Conservation (phyloP, 202 grass and related monocot species). For the Eragrostis tef region DNA sequence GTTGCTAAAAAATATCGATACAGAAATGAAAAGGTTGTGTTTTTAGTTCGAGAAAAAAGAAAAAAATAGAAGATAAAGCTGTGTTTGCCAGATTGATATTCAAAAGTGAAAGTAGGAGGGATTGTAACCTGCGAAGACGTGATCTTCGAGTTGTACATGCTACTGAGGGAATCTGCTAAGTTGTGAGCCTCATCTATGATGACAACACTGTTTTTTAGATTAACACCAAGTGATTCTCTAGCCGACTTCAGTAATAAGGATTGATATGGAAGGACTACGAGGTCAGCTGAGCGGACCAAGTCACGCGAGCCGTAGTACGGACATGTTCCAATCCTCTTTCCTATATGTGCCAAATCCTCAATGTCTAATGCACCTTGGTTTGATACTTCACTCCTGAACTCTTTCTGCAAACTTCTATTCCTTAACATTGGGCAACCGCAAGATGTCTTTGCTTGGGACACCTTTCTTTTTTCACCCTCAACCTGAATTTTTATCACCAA, state of each 20-base stretch:
- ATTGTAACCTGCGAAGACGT: slow-evolving; percentile 61
- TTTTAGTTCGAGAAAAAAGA: too few species aligned
- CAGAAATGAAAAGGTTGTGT: slow-evolving; percentile 2
- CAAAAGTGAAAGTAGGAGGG: slow-evolving; percentile 10
- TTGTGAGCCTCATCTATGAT: slow-evolving; percentile 99
- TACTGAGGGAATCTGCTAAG: slow-evolving; percentile 75
- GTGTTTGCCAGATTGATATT: slow-evolving; percentile 20
- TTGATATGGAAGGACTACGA: slow-evolving; percentile 91
- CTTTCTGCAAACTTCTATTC: slow-evolving; percentile 65
- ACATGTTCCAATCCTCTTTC: slow-evolving; percentile 83
- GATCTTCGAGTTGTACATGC: slow-evolving; percentile 90
- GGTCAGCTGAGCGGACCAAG: slow-evolving; percentile 72
- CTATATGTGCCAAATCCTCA: slow-evolving; percentile 73
- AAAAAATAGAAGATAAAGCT: too few species aligned
- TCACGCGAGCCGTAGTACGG: slow-evolving; percentile 80
- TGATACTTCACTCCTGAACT: slow-evolving; percentile 68
- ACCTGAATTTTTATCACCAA: slow-evolving; percentile 46
- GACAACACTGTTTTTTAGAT: slow-evolving; percentile 84
- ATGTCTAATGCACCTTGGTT: slow-evolving; percentile 71
- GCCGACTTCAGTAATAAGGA: slow-evolving; percentile 81
- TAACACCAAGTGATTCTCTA: slow-evolving; percentile 86
- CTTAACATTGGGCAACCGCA: slow-evolving; percentile 85
- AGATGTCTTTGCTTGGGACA: slow-evolving; percentile 52
- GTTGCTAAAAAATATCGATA: too few species aligned
- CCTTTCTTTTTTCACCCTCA: slow-evolving; percentile 55